These are phyloP conservation scores for Agrocybe chaxingu DNA, from an alignment of 768 basidiomycete genomes.

Conservation along the genomic window DNA sequence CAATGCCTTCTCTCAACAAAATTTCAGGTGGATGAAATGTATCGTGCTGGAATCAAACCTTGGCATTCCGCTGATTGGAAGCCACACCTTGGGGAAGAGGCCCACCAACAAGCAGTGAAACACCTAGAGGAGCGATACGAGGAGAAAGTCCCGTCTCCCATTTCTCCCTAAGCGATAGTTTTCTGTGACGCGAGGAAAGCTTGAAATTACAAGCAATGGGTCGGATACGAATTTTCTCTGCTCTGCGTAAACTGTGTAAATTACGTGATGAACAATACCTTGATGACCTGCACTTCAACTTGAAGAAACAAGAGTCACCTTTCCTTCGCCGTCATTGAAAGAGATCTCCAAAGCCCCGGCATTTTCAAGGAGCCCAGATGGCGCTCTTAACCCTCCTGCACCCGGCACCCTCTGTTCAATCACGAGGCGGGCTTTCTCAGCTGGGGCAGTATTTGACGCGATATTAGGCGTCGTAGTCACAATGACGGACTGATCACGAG, in stretches of 20 bases:
- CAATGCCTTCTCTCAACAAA: not conserved
- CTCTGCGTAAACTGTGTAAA: not conserved
- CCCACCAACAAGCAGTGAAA: slow-evolving; percentile 27
- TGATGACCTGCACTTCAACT: not conserved
- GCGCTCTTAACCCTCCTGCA: slow-evolving; percentile 36
- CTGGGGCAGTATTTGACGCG: slow-evolving; percentile 37
- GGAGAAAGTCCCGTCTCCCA: slow-evolving; percentile 7
- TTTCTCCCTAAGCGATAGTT: not conserved
- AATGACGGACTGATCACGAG: slow-evolving; percentile 31
- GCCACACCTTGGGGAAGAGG: slow-evolving; percentile 43
- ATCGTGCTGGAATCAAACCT: slow-evolving; percentile 60
- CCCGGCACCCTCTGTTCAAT: slow-evolving; percentile 43
- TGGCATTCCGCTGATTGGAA: slow-evolving; percentile 65
- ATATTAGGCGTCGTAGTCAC: slow-evolving; percentile 39
- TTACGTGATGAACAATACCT: not conserved
- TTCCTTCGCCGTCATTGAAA: slow-evolving; percentile 35
- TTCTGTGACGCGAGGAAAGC: not conserved
- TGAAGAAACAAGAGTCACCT: slow-evolving; percentile 24
- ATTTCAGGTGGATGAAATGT: slow-evolving; percentile 68
- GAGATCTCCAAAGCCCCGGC: slow-evolving; percentile 48
- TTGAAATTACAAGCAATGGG: not conserved
- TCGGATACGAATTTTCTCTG: not conserved
- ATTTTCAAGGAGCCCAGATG: slow-evolving; percentile 30
- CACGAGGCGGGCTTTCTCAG: slow-evolving; percentile 42
- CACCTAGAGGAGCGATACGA: slow-evolving; percentile 13